phyloP scores from a whole-genome alignment of 768 basidiomycete genomes.

The Ramaria sp. region DNA sequence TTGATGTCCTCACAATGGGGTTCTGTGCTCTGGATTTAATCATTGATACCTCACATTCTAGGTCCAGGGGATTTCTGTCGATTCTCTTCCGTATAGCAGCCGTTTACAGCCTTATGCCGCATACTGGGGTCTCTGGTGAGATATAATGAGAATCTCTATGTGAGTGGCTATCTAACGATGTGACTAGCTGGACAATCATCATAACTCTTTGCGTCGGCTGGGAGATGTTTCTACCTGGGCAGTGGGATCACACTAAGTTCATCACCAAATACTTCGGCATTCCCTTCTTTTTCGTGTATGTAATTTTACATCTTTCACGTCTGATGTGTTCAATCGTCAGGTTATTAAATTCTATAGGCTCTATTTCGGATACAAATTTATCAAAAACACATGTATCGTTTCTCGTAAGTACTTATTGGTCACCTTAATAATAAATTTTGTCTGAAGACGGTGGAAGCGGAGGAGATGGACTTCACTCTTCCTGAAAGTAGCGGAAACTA shows the following conservation, averaged over 20 bases:
- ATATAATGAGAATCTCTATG: neutral
- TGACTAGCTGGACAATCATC: slow-evolving; percentile 1
- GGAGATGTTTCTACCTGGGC: slow-evolving; percentile 37
- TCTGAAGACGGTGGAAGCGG: slow-evolving; percentile 15
- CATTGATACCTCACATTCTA: slow-evolving; percentile 58
- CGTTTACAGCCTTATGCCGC: slow-evolving; percentile 12
- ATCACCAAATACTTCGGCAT: slow-evolving; percentile 72
- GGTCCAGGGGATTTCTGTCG: slow-evolving; percentile 67
- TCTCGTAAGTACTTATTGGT: slow-evolving; percentile 11
- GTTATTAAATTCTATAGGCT: neutral
- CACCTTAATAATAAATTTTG: neutral
- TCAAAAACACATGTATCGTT: slow-evolving; percentile 37
- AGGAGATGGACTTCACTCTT: slow-evolving; percentile 89
- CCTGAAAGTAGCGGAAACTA: too few species aligned
- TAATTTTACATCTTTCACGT: neutral
- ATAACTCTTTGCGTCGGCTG: slow-evolving; percentile 6
- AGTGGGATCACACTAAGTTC: slow-evolving; percentile 55
- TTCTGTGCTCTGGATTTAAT: neutral
- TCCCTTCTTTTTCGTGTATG: slow-evolving; percentile 5
- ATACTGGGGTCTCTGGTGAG: slow-evolving; percentile 18
- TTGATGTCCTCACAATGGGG: too few species aligned
- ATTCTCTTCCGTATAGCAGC: slow-evolving; percentile 57
- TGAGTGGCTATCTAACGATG: neutral
- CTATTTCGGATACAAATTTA: slow-evolving; percentile 49
- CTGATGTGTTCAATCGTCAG: too few species aligned